phyloP scores from a whole-genome alignment of 331 rosid species.

The Ulmus americana region DNA sequence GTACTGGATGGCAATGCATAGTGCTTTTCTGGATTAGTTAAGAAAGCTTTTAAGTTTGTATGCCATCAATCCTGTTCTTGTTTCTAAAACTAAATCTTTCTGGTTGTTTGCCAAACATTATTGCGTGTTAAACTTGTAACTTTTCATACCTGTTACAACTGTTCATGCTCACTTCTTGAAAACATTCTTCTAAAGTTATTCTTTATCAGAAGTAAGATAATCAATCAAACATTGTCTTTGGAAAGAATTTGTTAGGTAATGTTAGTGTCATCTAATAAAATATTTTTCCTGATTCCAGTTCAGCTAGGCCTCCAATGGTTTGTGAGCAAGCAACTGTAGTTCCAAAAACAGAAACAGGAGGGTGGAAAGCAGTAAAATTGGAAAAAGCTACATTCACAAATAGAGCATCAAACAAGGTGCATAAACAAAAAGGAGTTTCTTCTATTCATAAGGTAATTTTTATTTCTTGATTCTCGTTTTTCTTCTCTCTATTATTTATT shows the following conservation, averaged over 20 bases:
- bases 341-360: conserved; percentile 45
- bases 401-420: conserved; percentile 33
- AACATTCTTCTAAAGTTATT: no score
- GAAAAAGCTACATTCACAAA: conserved; percentile 34
- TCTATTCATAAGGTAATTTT: conserved; percentile 38
- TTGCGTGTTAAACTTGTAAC: not conserved
- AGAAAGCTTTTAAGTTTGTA: not conserved
- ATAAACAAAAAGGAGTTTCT: conserved; percentile 30
- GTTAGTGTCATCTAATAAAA: not conserved
- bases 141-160: not conserved
- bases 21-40: not conserved
- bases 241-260: not conserved
- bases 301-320: conserved; percentile 32
- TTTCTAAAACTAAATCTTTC: not conserved
- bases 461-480: not conserved
- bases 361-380: conserved; percentile 65
- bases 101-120: not conserved
- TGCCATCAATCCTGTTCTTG: not conserved
- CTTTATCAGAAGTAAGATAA: no score
- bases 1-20: not conserved
- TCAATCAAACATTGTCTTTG: not conserved
- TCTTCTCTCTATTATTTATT: not conserved
- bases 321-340: conserved; percentile 30
- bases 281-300: conserved; percentile 37
- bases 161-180: not conserved